Evolutionary conservation across 2,329 filamentous ascomycete species (phyloP), one percentile per base, ranked within the genome.

Genomic region (Colletotrichum cuscutae): DNA sequence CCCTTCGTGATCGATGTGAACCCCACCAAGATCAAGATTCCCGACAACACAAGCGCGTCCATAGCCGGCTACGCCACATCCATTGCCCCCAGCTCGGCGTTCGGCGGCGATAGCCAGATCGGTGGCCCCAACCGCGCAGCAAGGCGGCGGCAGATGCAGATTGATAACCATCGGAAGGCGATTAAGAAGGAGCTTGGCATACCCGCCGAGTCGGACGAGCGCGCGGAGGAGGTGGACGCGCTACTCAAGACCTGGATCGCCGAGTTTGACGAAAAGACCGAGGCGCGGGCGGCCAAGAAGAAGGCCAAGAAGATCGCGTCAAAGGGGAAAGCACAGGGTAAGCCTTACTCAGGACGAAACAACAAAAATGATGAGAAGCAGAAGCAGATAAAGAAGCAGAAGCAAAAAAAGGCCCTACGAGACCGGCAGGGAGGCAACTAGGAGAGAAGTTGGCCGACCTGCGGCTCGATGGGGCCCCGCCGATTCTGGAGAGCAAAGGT

Each of bases 301-400:
- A 46, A 19, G 22, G 69, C 58, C 37, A 59, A 60, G 71, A 64
- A 73, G 56, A 24, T 68, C 3, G 24, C 5, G 54, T 28, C 57
- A 19, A 59, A 37, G 53, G 53, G 37, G 5, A 66, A 71, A 37
- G 60, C 64, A 57, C 65, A 71, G n/a, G 68, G 71, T 67, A 73
- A 73, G 68, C 62, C 60, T 52, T 62, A 67, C 57, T 56, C 24
- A 71, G 71, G 68, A 60, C 68, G 53, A 30, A 73, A 30, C 60
- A 54, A 22, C 61, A 57, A 64, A 9, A 35, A 63, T 57, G 62
- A 71, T 12, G 69, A 65, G 65, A 61, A 54, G 58, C 57, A 65
- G 32, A 64, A 65, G 71, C 71, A 73, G 70, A 60, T 68, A 59
- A 69, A 68, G 32, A 74, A 76, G 67, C 70, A 75, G 42, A 72